Evolutionary conservation across 2,329 filamentous ascomycete species (phyloP), one percentile per base, ranked within the genome.

Genomic region (Aspergillus sp.): DNA sequence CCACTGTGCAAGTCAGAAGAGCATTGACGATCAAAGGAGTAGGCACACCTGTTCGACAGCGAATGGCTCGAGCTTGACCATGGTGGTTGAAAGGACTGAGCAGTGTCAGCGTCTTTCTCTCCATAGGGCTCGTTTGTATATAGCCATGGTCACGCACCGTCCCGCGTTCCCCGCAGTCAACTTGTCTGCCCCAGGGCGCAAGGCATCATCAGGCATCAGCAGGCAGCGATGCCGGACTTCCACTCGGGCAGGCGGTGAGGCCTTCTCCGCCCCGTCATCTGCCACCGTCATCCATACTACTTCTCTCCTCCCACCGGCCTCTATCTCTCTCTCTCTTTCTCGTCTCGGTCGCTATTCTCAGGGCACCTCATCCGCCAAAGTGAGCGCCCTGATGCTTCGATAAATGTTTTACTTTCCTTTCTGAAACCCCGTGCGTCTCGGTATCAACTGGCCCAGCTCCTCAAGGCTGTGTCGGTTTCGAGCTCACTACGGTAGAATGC

Each of bases 11-110:
- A 5, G 14, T 44, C 28, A 47, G 38, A 22, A 19, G 24, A 24
- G 19, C 15, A 24, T 14, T 13, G 2, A 26, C 28, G 33, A 42
- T 79, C 36, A 37, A 42, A 41, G 46, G 40, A 57, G 10, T 26
- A 55, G 44, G n/a, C n/a, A n/a, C 63, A 75, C 75, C 54, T 76
- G 67, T 61, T 91, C 84, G 5, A 91, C 81, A 8, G 54, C 57
- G 34, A 64, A 64, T n/a, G 53, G 43, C 27, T 55, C 44, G 20
- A 64, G 44, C 33, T 59, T 53, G 13, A 61, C 59, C 59, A 62
- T 63, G 31, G 15, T 47, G 35, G 16, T 15, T 15, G n/a, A n/a
- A n/a, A n/a, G n/a, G n/a, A n/a, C n/a, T n/a, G n/a, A n/a, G n/a
- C n/a, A n/a, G n/a, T n/a, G n/a, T n/a, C n/a, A n/a, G n/a, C n/a